Conservation (phyloP, 345 rosid species). For the Acer campestre region DNA sequence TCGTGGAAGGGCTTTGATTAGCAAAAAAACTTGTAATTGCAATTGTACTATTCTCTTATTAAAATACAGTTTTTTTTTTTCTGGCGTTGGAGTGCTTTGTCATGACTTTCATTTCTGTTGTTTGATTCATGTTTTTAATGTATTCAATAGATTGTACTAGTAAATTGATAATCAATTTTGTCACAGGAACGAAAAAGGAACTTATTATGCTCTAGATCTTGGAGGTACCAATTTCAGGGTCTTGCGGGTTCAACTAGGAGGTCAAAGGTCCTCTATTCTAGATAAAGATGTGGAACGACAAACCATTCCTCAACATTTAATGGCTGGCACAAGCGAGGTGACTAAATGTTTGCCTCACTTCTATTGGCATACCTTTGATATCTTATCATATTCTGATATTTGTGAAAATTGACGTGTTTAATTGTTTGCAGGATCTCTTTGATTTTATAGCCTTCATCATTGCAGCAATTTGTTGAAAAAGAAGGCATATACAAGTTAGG, state of each 20-base stretch:
- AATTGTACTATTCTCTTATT: not conserved
- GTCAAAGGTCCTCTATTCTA: slow-evolving; percentile 60
- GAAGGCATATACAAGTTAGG: too few relatives aligned
- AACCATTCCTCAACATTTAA: slow-evolving; percentile 69
- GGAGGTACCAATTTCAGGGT: slow-evolving; percentile 93
- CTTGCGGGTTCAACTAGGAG: slow-evolving; percentile 81
- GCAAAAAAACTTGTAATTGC: not conserved
- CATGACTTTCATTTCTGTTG: not conserved
- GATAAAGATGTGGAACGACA: slow-evolving; percentile 62
- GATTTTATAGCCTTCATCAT: slow-evolving; percentile 74
- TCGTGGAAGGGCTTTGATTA: not conserved
- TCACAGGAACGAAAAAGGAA: slow-evolving; percentile 84
- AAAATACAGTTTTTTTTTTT: not conserved
- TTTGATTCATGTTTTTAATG: not conserved
- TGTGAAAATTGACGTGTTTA: slow-evolving; percentile 2
- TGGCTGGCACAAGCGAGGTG: slow-evolving; percentile 80
- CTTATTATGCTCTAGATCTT: slow-evolving; percentile 83
- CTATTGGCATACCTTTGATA: not conserved
- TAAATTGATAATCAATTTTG: slow-evolving; percentile 31
- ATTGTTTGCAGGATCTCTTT: slow-evolving; percentile 69
- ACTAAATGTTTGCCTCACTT: slow-evolving; percentile 1
- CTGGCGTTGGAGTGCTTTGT: not conserved
- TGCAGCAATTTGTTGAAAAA: slow-evolving; percentile 72
- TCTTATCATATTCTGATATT: not conserved
- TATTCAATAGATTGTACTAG: slow-evolving; percentile 15